Base-by-base conservation (phyloP, 225 moss, liverwort and hornwort species). In the Sphagnum tenellum region DNA sequence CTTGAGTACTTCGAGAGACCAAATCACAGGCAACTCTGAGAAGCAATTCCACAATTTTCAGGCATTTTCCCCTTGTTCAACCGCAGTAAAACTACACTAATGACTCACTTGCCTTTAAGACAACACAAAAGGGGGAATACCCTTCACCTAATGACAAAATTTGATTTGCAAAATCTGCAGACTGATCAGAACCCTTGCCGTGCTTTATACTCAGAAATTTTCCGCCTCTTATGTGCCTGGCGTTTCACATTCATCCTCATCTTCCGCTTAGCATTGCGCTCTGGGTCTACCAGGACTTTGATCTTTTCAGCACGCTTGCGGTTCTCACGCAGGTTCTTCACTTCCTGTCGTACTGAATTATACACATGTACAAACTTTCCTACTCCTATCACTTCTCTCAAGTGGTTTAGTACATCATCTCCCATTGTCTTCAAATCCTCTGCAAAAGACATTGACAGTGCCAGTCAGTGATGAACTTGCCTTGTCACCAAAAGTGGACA, bases 181-280 rank as follows among this genome's bases (percentile, higher is more conserved):
- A 52, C 52, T 52, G 52, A 52, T 52, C 52, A 52, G 9, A 6
- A 5, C 52, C 6, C 6, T 5, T 52, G 52, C 96, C 96, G 56
- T 55, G 81, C 68, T 80, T 92, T 96, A 49, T 44, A 56, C 60
- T 87, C 76, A 6, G 85, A 69, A 4, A 87, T 61, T 79, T 87
- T 93, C 67, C 90, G 76, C 67, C 86, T 93, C 86, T 98, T 98
- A 62, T 93, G 90, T 46, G 80, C 81, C 76, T 87, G 88, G 9
- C 87, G 88, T 77, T 93, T 98, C 8, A 68, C 81, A 10, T 90
- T 72, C 71, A 89, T 68, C 65, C 65, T 83, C 54, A 98, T 85
- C 76, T 98, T 98, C 65, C 89, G 85, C 84, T 90, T 92, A 5
- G 98, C 93, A 69, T 76, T 85, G 52, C 80, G 83, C 78, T 90